phyloP scores from a whole-genome alignment of 2,329 filamentous ascomycete genomes.

The Colletotrichum sojae region DNA sequence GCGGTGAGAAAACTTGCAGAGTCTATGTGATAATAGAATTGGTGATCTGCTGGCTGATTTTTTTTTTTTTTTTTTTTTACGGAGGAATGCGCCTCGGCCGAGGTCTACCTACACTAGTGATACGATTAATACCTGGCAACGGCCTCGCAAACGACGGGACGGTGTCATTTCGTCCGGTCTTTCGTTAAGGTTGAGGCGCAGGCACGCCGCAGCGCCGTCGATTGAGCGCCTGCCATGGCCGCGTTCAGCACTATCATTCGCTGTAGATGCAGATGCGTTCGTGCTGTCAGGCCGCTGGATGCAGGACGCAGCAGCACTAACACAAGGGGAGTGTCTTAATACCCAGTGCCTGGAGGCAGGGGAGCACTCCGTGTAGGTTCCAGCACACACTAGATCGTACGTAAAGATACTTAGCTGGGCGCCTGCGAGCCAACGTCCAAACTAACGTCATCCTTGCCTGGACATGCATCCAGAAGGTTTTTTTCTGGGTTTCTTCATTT shows the following conservation, averaged over 20 bases:
- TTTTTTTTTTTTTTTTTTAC: no score
- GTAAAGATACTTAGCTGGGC: no score
- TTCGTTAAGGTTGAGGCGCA: neutral
- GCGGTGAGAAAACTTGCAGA: neutral
- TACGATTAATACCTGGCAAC: neutral
- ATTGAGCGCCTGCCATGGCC: conserved; percentile 2
- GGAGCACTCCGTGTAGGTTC: no score
- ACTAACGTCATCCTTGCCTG: conserved; percentile 23
- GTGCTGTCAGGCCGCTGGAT: conserved; percentile 26
- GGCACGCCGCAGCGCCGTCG: neutral
- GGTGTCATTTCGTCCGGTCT: conserved; percentile 6
- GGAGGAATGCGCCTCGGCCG: neutral
- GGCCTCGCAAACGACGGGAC: neutral
- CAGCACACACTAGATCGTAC: no score
- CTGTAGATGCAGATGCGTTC: conserved; percentile 19
- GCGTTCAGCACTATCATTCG: conserved; percentile 19
- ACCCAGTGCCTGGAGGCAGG: no score
- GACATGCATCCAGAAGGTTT: conserved; percentile 10
- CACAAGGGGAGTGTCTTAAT: no score
- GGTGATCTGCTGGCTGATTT: neutral
- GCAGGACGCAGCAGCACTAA: conserved; percentile 3
- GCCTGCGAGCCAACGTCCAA: neutral
- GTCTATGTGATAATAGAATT: neutral
- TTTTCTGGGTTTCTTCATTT: neutral
- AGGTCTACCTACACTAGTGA: neutral